Base-by-base conservation (phyloP, 345 rosid species). In the Cardamine resedifolia region DNA sequence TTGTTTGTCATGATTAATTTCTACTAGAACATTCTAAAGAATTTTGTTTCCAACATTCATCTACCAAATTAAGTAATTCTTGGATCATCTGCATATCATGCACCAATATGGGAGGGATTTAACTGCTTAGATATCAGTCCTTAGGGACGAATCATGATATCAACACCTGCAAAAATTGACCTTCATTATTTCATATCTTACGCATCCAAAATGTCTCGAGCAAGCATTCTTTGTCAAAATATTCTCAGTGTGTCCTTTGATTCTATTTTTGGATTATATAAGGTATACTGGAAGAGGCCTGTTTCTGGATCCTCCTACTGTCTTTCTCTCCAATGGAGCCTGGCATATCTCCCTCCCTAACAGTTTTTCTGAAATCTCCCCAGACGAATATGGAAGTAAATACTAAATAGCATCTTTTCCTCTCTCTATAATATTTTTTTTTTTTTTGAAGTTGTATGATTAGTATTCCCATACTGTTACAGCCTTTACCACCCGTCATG, bases 231-330 rank as follows among this genome's bases (percentile, higher is more conserved):
- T 45, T 26, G 26, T 24, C 47, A 59, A 27, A 4, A 19, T 30
- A 7, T 34, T 56, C 28, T 58, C 38, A 45, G 44, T 20, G 47
- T 48, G 3, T 12, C 11, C 10, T 19, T 31, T 53, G 24, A 53
- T 18, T 24, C 41, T 49, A n/a, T 24, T 0, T 57, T 70, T 33
- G 66, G 18, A 26, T 36, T 16, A 53, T 41, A 6, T 43, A 77
- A 95, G 99, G 98, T 95, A 91, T 71, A 83, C 87, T 53, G 98
- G 99, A 75, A 86, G 97, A 86, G 98, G 98, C 52, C 80, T 87
- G 70, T 95, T 91, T 79, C 80, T 95, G 56, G 98, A 91, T 34
- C 93, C 98, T 80, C 98, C 98, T 38, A 90, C 96, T 16, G 88
- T 88, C 62, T 88, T 76, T 76, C 77, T 90, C 84, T 61, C 70